phyloP scores from a whole-genome alignment of 2,329 filamentous ascomycete species.

The Exophiala viscosa region DNA sequence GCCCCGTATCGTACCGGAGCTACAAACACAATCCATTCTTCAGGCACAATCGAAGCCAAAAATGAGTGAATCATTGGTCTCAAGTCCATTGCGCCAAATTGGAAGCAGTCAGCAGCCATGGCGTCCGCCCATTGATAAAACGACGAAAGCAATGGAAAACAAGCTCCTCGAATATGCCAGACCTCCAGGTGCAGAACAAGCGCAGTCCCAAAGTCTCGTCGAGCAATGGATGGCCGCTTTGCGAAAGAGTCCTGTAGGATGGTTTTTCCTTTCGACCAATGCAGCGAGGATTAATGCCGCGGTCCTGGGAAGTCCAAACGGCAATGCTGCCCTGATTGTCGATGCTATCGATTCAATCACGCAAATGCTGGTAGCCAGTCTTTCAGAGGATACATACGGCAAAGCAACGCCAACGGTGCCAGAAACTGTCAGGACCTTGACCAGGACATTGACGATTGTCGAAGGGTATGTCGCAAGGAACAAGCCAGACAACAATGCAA shows the following conservation, averaged over 20 bases:
- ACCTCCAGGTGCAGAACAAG: conserved; percentile 5
- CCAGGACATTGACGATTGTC: conserved; percentile 63
- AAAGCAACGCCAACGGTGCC: conserved; percentile 81
- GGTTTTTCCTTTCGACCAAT: conserved; percentile 68
- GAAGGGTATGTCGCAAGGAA: conserved; percentile 64
- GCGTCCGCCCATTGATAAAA: conserved; percentile 41
- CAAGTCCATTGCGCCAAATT: conserved; percentile 16
- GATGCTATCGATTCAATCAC: conserved; percentile 69
- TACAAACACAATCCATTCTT: conserved; percentile 33
- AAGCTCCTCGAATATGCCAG: conserved; percentile 27
- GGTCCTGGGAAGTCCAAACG: conserved; percentile 70
- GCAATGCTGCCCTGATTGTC: conserved; percentile 63
- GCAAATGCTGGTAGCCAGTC: conserved; percentile 66
- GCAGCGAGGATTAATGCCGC: conserved; percentile 61
- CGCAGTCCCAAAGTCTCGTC: conserved; percentile 4
- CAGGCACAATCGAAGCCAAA: conserved; percentile 8
- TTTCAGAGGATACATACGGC: conserved; percentile 78
- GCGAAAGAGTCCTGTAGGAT: conserved; percentile 49
- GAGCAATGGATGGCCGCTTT: conserved; percentile 10
- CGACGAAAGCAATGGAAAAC: conserved; percentile 30
- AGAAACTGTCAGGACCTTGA: conserved; percentile 68
- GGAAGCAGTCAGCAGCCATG: conserved; percentile 30
- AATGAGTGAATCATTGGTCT: conserved; percentile 8
- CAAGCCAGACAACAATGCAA: conserved; percentile 41
- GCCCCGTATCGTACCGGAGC: conserved; percentile 48